Evolutionary conservation across 2,329 filamentous ascomycete genomes (phyloP).

Genomic region (Pestalotiopsis sp.): DNA sequence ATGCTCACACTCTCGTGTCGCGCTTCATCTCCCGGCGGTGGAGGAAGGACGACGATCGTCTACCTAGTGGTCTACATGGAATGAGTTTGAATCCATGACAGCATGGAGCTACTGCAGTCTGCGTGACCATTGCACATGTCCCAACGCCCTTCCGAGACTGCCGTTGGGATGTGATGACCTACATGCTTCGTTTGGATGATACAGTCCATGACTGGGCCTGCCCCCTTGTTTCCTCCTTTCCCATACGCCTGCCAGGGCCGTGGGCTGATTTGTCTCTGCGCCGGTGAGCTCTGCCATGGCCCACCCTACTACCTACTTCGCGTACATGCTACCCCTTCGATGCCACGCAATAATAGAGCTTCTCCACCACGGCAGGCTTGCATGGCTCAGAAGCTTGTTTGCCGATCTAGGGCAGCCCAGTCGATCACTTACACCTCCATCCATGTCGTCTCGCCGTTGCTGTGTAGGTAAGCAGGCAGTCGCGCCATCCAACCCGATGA

Average conservation of each 20-base stretch:
- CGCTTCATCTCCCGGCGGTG: too few relatives aligned
- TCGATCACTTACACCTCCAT: not conserved
- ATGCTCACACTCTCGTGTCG: too few relatives aligned
- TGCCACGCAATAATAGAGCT: not conserved
- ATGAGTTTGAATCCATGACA: too few relatives aligned
- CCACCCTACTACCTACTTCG: not conserved
- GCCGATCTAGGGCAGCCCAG: conserved; percentile 1
- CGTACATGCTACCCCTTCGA: not conserved
- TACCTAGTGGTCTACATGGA: too few relatives aligned
- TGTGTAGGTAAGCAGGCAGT: too few relatives aligned
- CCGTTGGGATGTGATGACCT: not conserved
- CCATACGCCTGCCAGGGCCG: too few relatives aligned
- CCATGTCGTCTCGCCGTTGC: not conserved
- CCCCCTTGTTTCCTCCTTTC: too few relatives aligned
- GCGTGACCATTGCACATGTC: not conserved
- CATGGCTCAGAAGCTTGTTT: conserved; percentile 10
- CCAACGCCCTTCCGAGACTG: not conserved
- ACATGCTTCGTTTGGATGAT: too few relatives aligned
- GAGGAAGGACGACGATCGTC: too few relatives aligned
- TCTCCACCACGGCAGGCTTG: not conserved
- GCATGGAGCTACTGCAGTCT: not conserved
- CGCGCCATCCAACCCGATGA: too few relatives aligned
- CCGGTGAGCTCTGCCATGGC: not conserved
- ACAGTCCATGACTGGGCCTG: too few relatives aligned
- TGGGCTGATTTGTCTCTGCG: not conserved